These are phyloP conservation scores for Aspergillus sp. DNA, from an alignment of 2,329 filamentous ascomycete species.

Conservation along the genomic window DNA sequence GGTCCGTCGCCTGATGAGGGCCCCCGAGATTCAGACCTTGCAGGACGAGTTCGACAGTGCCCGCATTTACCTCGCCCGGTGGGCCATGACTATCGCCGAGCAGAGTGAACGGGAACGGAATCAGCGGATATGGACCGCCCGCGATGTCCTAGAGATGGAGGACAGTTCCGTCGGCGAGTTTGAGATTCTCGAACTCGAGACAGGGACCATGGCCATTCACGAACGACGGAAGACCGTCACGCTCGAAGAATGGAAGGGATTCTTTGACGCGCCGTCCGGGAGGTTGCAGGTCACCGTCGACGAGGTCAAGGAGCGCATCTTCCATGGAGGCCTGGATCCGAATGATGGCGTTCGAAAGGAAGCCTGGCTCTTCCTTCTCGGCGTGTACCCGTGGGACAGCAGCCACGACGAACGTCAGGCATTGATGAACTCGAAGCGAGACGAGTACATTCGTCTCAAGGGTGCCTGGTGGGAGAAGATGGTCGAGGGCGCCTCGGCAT, in stretches of 20 bases:
- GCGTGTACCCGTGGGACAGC: constrained; percentile 89
- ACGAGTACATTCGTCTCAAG: constrained; percentile 91
- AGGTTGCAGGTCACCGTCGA: constrained; percentile 71
- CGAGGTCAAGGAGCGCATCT: constrained; percentile 94
- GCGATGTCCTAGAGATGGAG: constrained; percentile 86
- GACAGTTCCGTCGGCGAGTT: constrained; percentile 94
- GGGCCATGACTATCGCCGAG: constrained; percentile 98
- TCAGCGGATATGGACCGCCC: constrained; percentile 85
- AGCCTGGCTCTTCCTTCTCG: constrained; percentile 89
- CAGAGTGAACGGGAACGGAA: constrained; percentile 84
- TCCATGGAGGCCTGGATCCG: constrained; percentile 81
- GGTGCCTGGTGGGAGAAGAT: constrained; percentile 94
- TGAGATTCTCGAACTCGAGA: constrained; percentile 77
- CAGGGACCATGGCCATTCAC: constrained; percentile 62
- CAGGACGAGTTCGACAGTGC: constrained; percentile 98
- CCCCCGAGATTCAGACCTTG: constrained; percentile 87
- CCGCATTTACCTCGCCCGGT: constrained; percentile 83
- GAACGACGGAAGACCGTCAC: constrained; percentile 72
- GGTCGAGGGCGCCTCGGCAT: constrained; percentile 68
- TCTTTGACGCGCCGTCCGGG: constrained; percentile 71
- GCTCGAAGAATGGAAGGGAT: constrained; percentile 79
- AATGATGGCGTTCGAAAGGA: constrained; percentile 92
- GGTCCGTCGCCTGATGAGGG: constrained; percentile 72
- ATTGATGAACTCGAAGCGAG: constrained; percentile 72
- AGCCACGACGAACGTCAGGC: constrained; percentile 75